Base-by-base conservation (phyloP, 768 basidiomycete genomes). In the Mycena sanguinolenta region DNA sequence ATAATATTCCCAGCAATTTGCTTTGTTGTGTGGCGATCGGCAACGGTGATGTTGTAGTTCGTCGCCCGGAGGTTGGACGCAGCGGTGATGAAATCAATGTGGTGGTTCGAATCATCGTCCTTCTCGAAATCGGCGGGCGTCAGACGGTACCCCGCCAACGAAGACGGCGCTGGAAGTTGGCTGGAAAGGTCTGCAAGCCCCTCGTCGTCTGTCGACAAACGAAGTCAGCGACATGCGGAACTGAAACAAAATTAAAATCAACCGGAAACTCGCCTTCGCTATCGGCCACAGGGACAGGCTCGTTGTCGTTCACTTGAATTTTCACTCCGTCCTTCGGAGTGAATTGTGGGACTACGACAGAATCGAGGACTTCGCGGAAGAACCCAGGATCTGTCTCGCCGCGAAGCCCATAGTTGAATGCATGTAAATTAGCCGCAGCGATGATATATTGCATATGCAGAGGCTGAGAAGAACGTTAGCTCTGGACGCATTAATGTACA, bases 1-100 rank as follows among this genome's bases (percentile, higher is more conserved):
- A 99, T 99, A 78, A 99, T 99, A 86, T 99, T 99, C 58, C 98
- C 97, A 17, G 97, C 97, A 77, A 98, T 97, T 81, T 96, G 94
- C 85, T 99, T 99, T 46, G 98, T 99, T 60, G 91, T 88, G 83
- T 99, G 97, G 61, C 91, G 88, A 81, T 97, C 95, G 16, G 97
- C 95, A 23, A 87, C 83, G 58, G 88, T 87, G 77, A 99, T 99
- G 68, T 84, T 92, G 82, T 99, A 99, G 83, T 99, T 99, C 84
- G 90, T 88, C 9, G 98, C 98, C 39, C 98, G 94, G 63, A 98
- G 87, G 84, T 99, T 99, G 58, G 96, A 98, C 9, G 97, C 95
- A 10, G 98, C 94, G 39, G 97, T 98, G 82, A 99, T 97, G 83
- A 99, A 98, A 82, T 97, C 98, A 78, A 99, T 98, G 82, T 99